Percentiles rank a stretch among this genome's conserved stretches.
phyloP scores from a whole-genome alignment of 768 basidiomycete species.

The Termitomyces sp. region DNA sequence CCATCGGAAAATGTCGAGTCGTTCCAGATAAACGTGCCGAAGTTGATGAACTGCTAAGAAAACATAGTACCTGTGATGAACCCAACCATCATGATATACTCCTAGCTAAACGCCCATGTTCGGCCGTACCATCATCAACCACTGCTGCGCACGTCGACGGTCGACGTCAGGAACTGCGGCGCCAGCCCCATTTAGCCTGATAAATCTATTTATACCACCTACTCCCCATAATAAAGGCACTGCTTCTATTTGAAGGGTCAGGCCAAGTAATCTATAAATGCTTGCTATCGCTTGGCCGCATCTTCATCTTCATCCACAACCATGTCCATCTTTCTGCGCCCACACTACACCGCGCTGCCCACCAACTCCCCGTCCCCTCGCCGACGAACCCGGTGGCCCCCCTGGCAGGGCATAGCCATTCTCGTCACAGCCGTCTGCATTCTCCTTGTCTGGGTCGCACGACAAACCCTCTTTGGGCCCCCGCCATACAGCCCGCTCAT shows the following conservation, averaged over 20 bases:
- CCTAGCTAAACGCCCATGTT: too few relatives aligned
- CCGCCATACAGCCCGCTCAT: constrained; percentile 21
- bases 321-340: constrained; percentile 3
- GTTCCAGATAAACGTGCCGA: too few relatives aligned
- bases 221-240: not conserved
- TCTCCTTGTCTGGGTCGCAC: constrained; percentile 3
- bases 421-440: not conserved
- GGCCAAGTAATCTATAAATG: not conserved
- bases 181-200: not conserved
- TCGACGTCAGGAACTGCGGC: too few relatives aligned
- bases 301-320: not conserved
- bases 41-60: too few relatives aligned
- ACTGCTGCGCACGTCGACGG: too few relatives aligned
- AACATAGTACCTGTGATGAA: too few relatives aligned
- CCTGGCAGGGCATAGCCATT: not conserved
- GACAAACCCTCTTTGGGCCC: not conserved
- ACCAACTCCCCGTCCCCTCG: not conserved
- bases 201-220: not conserved
- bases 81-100: too few relatives aligned
- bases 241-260: not conserved
- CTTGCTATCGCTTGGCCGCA: not conserved
- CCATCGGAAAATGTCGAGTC: too few relatives aligned
- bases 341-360: constrained; percentile 5
- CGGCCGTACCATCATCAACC: too few relatives aligned
- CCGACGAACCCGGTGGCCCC: constrained; percentile 6